Evolutionary conservation across 2,329 filamentous ascomycete species (phyloP).

Genomic region (Escovopsis sp.): DNA sequence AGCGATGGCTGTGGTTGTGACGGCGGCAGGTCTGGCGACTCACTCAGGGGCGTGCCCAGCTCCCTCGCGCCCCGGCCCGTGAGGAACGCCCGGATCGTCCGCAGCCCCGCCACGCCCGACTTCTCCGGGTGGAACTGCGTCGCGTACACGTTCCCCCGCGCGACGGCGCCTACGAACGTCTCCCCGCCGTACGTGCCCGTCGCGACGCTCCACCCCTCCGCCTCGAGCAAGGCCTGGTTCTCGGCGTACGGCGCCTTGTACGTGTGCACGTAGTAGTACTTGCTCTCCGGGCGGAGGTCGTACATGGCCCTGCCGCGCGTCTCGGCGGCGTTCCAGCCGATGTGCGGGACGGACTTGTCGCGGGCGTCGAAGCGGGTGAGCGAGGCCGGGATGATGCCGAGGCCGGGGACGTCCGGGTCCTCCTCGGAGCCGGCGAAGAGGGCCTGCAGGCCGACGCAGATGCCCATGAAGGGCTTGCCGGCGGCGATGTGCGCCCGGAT

Average conservation of each 20-base stretch:
- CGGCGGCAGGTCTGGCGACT: too few species aligned
- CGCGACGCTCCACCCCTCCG: constrained; percentile 79
- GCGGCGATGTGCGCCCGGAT: constrained; percentile 68
- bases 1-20: too few species aligned
- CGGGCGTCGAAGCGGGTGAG: constrained; percentile 63
- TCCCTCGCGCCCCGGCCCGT: constrained; percentile 47
- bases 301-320: constrained; percentile 48
- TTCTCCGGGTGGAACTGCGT: constrained; percentile 99
- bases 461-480: constrained; percentile 96
- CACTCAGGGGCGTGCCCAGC: constrained; percentile 18
- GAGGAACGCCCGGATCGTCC: constrained; percentile 73
- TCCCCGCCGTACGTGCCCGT: constrained; percentile 77
- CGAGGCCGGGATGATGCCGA: constrained; percentile 56
- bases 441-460: constrained; percentile 88
- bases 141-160: constrained; percentile 69
- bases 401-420: constrained; percentile 52
- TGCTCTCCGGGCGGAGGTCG: constrained; percentile 63
- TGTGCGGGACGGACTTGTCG: constrained; percentile 89
- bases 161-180: constrained; percentile 81
- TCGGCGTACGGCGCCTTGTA: constrained; percentile 62
- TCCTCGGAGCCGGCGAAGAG: constrained; percentile 79
- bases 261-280: constrained; percentile 98
- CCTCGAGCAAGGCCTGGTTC: constrained; percentile 54
- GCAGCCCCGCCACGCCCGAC: constrained; percentile 75
- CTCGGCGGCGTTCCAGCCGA: constrained; percentile 92